phyloP scores from a whole-genome alignment of 306 rosid genomes.

The cucumber (Cucumis sativus) region Cucumber_9930_V3 NC_026655.2:22170001-22170500 shows the following conservation, averaged over 20 bases:
- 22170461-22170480: constrained; percentile 94
- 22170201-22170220: constrained; percentile 13
- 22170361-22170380: neutral
- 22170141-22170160: neutral
- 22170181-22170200: neutral
- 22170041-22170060: constrained; percentile 53
- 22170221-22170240: constrained; percentile 77
- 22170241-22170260: constrained; percentile 78
- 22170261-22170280: constrained; percentile 64
- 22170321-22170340: constrained; percentile 98
- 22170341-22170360: constrained; percentile 24
- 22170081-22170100: constrained; percentile 41
- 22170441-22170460: constrained; percentile 58
- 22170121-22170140: neutral
- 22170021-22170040: constrained; percentile 85
- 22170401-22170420: constrained; percentile 4
- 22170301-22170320: constrained; percentile 93
- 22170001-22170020: constrained; percentile 32
- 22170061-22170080: constrained; percentile 38
- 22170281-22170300: constrained; percentile 73
- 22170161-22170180: constrained; percentile 5
- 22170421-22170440: constrained; percentile 55
- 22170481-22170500: constrained; percentile 75
- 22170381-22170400: neutral
- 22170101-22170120: neutral